phyloP scores from a whole-genome alignment of 176 grass and related monocot genomes.

The Hordeum marinum region DNA sequence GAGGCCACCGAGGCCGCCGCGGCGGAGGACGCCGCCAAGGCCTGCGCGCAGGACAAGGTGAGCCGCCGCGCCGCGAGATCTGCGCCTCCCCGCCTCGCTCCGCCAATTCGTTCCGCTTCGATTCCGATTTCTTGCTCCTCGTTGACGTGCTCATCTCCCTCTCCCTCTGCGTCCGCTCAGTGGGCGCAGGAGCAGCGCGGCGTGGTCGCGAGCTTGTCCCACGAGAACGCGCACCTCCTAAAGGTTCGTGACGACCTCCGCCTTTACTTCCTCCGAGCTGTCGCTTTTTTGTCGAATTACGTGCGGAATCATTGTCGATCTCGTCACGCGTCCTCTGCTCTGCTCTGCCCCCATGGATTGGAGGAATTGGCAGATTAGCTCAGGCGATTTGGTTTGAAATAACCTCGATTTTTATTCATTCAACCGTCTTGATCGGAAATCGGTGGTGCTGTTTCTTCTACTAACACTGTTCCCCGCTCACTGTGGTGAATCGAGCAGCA shows the following conservation, averaged over 20 bases:
- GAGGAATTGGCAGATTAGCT: neutral
- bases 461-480: neutral
- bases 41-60: neutral
- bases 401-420: neutral
- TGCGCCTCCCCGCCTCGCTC: neutral
- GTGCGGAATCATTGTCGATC: neutral
- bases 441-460: neutral
- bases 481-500: slow-evolving; percentile 20
- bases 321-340: neutral
- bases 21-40: neutral
- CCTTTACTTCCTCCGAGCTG: neutral
- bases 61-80: slow-evolving; percentile 17
- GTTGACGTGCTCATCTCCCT: neutral
- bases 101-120: neutral
- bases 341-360: neutral
- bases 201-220: slow-evolving; percentile 21
- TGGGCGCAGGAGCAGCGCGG: slow-evolving; percentile 36
- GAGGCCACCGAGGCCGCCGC: neutral
- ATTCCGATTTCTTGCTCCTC: neutral
- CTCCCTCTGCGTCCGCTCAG: neutral
- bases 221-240: slow-evolving; percentile 18
- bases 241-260: neutral
- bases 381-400: neutral
- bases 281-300: neutral
- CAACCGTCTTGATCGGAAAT: neutral